Conservation (phyloP, 192 early-diverging fungal genomes). For the Backusella macrospora region DNA sequence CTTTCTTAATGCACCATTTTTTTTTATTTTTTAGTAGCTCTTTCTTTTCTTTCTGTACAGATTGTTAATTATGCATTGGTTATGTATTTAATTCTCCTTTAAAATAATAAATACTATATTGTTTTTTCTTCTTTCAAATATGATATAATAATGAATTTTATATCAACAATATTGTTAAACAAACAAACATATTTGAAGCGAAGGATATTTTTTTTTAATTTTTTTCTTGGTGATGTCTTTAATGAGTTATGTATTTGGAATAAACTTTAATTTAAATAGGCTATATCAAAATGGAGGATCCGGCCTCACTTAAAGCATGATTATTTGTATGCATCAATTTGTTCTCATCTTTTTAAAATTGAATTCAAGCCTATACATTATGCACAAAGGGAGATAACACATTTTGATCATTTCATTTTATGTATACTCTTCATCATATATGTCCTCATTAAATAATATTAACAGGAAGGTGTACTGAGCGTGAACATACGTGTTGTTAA, state of each 20-base stretch:
- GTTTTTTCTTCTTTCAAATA: background rate
- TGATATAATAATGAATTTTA: background rate
- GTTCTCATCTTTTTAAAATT: background rate
- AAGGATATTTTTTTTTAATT: background rate
- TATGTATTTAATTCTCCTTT: constrained; percentile 10
- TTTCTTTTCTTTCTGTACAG: constrained; percentile 10
- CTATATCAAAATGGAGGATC: background rate
- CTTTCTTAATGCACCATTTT: background rate
- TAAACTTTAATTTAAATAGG: background rate
- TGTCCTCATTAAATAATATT: background rate
- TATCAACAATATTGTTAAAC: background rate
- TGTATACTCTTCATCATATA: background rate
- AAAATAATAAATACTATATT: background rate
- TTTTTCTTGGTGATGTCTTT: background rate
- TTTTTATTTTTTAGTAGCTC: background rate
- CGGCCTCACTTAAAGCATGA: background rate
- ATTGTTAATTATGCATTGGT: constrained; percentile 3
- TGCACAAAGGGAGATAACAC: background rate
- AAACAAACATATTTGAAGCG: background rate
- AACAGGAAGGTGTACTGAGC: background rate
- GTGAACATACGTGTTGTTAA: background rate
- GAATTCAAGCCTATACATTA: background rate
- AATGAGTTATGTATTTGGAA: background rate
- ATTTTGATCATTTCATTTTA: background rate
- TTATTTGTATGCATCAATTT: background rate